Conservation (phyloP, 2,329 filamentous ascomycete genomes). For the Fusarium burgessii region DNA sequence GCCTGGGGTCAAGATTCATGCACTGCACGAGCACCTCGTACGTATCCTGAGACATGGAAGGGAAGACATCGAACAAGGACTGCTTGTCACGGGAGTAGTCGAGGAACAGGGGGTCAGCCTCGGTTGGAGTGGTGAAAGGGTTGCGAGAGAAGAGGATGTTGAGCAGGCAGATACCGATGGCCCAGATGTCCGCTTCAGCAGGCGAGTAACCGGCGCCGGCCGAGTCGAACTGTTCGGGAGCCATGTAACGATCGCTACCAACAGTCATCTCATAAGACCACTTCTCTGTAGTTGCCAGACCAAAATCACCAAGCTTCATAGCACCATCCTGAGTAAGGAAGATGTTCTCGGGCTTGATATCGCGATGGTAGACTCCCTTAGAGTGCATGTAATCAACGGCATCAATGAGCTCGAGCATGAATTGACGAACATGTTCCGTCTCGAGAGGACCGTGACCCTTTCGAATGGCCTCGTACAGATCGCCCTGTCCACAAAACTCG, state of each 20-base stretch:
- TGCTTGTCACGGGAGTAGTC: slow-evolving; percentile 96
- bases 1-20: slow-evolving; percentile 89
- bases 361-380: slow-evolving; percentile 93
- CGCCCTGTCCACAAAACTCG: slow-evolving; percentile 94
- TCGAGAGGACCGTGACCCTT: slow-evolving; percentile 87
- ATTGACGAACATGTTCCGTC: slow-evolving; percentile 95
- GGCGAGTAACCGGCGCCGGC: slow-evolving; percentile 89
- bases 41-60: slow-evolving; percentile 98
- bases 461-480: slow-evolving; percentile 97
- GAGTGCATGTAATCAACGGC: slow-evolving; percentile 91
- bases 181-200: slow-evolving; percentile 95
- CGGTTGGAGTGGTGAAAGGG: slow-evolving; percentile 90
- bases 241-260: slow-evolving; percentile 99
- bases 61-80: slow-evolving; percentile 97
- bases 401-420: slow-evolving; percentile 94
- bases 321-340: slow-evolving; percentile 87
- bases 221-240: slow-evolving; percentile 96
- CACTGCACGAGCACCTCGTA: slow-evolving; percentile 93
- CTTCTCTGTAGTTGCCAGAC: slow-evolving; percentile 86
- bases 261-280: slow-evolving; percentile 96
- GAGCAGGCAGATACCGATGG: slow-evolving; percentile 93
- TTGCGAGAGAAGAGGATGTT: slow-evolving; percentile 98
- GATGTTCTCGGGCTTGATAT: slow-evolving; percentile 99
- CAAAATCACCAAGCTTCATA: slow-evolving; percentile 98
- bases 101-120: slow-evolving; percentile 90